phyloP scores from a whole-genome alignment of 257 asterid genomes.

The Ilex asprella region DNA sequence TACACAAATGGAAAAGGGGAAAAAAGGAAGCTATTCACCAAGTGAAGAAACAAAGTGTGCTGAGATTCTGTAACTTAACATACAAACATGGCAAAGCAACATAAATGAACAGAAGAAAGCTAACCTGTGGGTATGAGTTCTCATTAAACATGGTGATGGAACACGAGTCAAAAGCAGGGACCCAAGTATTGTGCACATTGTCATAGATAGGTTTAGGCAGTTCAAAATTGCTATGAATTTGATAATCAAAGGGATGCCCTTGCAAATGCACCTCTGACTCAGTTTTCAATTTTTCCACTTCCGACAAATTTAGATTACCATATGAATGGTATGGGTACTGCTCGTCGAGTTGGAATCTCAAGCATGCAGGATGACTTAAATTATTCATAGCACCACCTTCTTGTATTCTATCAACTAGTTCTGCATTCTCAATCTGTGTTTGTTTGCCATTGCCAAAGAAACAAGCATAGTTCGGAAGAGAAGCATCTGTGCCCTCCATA shows the following conservation, averaged over 20 bases:
- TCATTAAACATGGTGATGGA: constrained; percentile 41
- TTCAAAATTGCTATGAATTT: constrained; percentile 45
- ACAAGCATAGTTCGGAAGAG: constrained; percentile 41
- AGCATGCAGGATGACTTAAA: constrained; percentile 37
- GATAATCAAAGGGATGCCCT: constrained; percentile 40
- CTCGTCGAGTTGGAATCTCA: constrained; percentile 47
- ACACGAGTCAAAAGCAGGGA: constrained; percentile 33
- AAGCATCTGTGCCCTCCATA: constrained; percentile 36
- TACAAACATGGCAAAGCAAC: background rate
- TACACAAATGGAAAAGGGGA: background rate
- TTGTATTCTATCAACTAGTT: constrained; percentile 32
- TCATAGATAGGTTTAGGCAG: constrained; percentile 46
- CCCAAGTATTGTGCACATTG: constrained; percentile 28
- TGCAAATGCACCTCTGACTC: constrained; percentile 39
- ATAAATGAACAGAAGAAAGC: background rate
- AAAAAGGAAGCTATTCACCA: background rate
- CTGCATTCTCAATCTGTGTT: constrained; percentile 35
- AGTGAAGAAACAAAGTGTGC: background rate
- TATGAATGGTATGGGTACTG: constrained; percentile 36
- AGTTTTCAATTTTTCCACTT: constrained; percentile 33
- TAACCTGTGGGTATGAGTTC: constrained; percentile 57
- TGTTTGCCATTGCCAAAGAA: constrained; percentile 38
- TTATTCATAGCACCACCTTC: constrained; percentile 54
- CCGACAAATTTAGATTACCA: constrained; percentile 37
- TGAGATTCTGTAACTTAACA: too few species aligned